Evolutionary conservation across 2,329 filamentous ascomycete genomes (phyloP).

Genomic region (Dactylella cylindrospora): DNA sequence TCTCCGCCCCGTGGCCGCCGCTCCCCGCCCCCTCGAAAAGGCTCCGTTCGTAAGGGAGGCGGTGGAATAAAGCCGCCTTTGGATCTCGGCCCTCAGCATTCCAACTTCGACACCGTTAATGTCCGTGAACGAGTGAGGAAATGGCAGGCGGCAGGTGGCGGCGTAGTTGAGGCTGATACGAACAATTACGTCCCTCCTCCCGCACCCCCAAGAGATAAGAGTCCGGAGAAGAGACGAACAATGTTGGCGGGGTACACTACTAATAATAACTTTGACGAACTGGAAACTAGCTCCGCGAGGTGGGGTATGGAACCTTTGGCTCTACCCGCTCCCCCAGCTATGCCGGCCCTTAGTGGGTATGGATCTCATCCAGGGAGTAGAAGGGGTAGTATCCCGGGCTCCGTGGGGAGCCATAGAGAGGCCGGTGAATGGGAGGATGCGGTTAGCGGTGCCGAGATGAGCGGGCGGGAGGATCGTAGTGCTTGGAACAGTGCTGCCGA

Average conservation of each 20-base stretch:
- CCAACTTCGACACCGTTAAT: constrained; percentile 48
- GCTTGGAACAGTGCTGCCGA: constrained; percentile 47
- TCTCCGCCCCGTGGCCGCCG: constrained; percentile 40
- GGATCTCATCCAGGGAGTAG: constrained; percentile 39
- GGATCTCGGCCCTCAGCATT: constrained; percentile 47
- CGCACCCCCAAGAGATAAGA: constrained; percentile 8
- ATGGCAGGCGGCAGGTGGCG: constrained; percentile 48
- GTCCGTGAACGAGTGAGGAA: constrained; percentile 48
- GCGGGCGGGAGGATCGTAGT: constrained; percentile 43
- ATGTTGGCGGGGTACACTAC: constrained; percentile 32
- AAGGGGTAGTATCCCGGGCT: constrained; percentile 28
- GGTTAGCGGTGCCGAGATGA: constrained; percentile 32
- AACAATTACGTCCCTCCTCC: constrained; percentile 20
- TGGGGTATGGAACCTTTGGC: constrained; percentile 39
- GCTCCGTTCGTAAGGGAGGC: constrained; percentile 28
- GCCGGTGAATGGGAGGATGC: constrained; percentile 44
- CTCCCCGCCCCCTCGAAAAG: constrained; percentile 30
- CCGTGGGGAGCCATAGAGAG: constrained; percentile 35
- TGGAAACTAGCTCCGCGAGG: constrained; percentile 31
- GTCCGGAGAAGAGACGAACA: constrained; percentile 39
- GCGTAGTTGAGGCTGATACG: constrained; percentile 47
- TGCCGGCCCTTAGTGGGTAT: constrained; percentile 37
- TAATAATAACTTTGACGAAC: constrained; percentile 33
- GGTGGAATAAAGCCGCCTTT: constrained; percentile 43
- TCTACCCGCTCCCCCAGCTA: constrained; percentile 28